Evolutionary conservation across 2,329 filamentous ascomycete species (phyloP), one percentile per base, ranked within the genome.

Genomic region (Clonostachys chloroleuca): DNA sequence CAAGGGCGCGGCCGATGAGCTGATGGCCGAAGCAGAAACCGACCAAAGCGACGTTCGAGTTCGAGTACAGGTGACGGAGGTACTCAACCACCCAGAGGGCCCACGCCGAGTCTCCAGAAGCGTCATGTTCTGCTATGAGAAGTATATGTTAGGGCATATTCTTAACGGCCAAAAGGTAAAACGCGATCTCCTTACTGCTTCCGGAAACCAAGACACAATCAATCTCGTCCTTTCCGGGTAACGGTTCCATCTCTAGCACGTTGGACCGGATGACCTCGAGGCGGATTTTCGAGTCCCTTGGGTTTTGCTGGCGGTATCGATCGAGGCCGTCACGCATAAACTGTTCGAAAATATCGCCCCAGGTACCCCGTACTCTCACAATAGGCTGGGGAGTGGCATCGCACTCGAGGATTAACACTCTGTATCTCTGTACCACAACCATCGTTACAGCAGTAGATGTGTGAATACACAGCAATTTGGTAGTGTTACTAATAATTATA

Each of bases 1-100:
- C 66, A 30, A 71, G 56, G 3, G 71, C 71, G 4, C 72, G 60
- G 3, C 66, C 73, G 34, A 76, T 53, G 33, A 76, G 73, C 55
- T 76, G 72, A 43, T 76, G 72, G 2, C 73, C 72, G 51, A 75
- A 76, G 51, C 73, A 76, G 36, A 75, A 62, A 2, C 73, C 73
- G 12, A 75, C 60, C 1, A 74, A 58, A 7, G 62, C 71, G 12
- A 75, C 59, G 1, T 73, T 59, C 6, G 61, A 65, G 14, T 56
- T 53, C 5, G 59, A 55, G 10, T 65, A 59, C 12, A 59, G 64
- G 37, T 56, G 53, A 16, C 54, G 55, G 7, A 69, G 57, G 45
- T 68, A 75, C 47, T 65, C 59, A 18, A 68, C 66, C 17, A 76
- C 59, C n/a, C 62, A 59, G n/a, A 70, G 41, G 44, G 75, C 74